phyloP scores from a whole-genome alignment of 768 basidiomycete species.

The Trametes elegans region DNA sequence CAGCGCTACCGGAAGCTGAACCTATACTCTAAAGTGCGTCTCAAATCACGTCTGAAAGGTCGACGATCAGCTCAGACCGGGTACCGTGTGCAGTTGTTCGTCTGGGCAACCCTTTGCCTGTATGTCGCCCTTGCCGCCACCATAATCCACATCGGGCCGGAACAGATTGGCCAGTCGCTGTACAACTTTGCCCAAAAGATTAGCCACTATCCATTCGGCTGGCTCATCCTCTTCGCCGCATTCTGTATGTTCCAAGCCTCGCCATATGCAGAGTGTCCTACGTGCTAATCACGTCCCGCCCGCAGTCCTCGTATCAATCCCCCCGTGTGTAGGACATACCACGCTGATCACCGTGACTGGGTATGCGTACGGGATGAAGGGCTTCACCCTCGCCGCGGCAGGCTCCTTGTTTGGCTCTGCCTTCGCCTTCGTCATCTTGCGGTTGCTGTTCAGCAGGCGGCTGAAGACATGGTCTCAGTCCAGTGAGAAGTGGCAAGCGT shows the following conservation, averaged over 20 bases:
- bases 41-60: neutral
- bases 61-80: neutral
- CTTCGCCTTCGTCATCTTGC: slow-evolving; percentile 57
- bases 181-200: slow-evolving; percentile 68
- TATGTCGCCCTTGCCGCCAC: slow-evolving; percentile 43
- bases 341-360: slow-evolving; percentile 68
- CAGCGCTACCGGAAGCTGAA: slow-evolving; percentile 50
- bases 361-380: slow-evolving; percentile 80
- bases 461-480: slow-evolving; percentile 58
- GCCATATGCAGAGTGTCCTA: neutral
- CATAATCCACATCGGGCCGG: slow-evolving; percentile 55
- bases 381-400: slow-evolving; percentile 61
- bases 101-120: slow-evolving; percentile 59
- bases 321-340: slow-evolving; percentile 66
- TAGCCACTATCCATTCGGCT: slow-evolving; percentile 58
- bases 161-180: slow-evolving; percentile 62
- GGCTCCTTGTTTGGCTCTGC: slow-evolving; percentile 66
- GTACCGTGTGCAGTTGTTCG: slow-evolving; percentile 42
- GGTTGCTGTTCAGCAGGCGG: slow-evolving; percentile 53
- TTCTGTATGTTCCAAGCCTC: slow-evolving; percentile 44
- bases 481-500: slow-evolving; percentile 73
- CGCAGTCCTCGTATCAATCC: slow-evolving; percentile 51
- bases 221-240: slow-evolving; percentile 49
- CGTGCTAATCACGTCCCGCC: neutral
- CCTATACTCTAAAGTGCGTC: slow-evolving; percentile 49